Conservation (phyloP, 352 stramenopile genomes). For the Globisporangium takayamanum region DNA sequence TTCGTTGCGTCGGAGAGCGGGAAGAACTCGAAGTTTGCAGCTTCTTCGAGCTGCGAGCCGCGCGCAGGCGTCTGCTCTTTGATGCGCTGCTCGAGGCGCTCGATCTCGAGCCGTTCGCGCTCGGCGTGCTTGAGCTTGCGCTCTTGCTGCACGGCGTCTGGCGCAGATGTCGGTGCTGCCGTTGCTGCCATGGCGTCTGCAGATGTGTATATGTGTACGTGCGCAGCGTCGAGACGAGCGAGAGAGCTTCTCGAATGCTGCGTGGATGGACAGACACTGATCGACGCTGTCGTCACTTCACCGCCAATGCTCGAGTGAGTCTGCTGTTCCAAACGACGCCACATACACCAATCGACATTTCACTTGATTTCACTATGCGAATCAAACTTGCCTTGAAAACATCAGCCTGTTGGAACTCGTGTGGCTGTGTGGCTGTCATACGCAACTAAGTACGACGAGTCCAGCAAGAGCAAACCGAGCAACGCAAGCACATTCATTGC, state of each 20-base stretch:
- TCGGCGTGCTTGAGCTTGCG: slow-evolving; percentile 70
- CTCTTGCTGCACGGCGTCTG: slow-evolving; percentile 6
- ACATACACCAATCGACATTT: too few species aligned
- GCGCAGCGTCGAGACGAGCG: background rate
- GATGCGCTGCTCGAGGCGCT: slow-evolving; percentile 56
- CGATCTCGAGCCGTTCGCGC: slow-evolving; percentile 64
- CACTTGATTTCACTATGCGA: too few species aligned
- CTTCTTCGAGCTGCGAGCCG: slow-evolving; percentile 69
- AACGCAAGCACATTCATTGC: background rate
- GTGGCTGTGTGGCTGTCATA: background rate
- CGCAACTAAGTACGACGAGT: background rate
- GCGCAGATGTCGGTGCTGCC: slow-evolving; percentile 3
- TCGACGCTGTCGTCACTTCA: background rate
- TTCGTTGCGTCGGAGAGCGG: slow-evolving; percentile 77
- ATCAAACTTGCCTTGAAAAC: too few species aligned
- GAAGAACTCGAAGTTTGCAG: slow-evolving; percentile 79
- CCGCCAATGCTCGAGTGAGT: background rate
- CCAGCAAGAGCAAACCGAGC: background rate
- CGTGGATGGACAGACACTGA: background rate
- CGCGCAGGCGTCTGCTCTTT: slow-evolving; percentile 64
- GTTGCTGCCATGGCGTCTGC: background rate
- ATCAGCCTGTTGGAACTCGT: background rate
- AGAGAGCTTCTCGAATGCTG: background rate
- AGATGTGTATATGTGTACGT: background rate
- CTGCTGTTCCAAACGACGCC: background rate